Percentiles rank a stretch among this genome's conserved stretches.
These are phyloP conservation scores for Blastobotrys apis DNA, from an alignment of 1,139 yeast genomes.

Conservation along the genomic window DNA sequence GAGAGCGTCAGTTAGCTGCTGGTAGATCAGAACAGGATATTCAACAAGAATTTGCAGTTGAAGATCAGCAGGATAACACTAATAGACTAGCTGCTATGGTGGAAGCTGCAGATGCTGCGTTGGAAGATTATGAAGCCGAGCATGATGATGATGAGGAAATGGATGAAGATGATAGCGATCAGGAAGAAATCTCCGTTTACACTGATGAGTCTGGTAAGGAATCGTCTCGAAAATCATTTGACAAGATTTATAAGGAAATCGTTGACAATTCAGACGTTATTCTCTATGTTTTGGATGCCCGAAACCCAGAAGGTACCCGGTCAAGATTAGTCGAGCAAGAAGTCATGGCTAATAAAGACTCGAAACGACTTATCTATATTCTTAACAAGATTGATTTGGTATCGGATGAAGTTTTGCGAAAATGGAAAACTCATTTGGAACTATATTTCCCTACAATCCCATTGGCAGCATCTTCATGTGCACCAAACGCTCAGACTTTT, in stretches of 20 bases:
- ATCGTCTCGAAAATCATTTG: constrained; percentile 77
- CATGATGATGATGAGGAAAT: constrained; percentile 38
- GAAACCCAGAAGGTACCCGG: constrained; percentile 96
- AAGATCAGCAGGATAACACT: constrained; percentile 42
- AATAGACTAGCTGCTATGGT: constrained; percentile 78
- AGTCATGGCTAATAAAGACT: constrained; percentile 70
- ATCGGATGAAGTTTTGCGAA: constrained; percentile 75
- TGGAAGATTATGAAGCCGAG: constrained; percentile 48
- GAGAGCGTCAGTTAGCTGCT: constrained; percentile 44
- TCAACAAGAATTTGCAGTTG: constrained; percentile 40
- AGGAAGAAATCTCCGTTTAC: constrained; percentile 34
- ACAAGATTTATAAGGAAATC: constrained; percentile 69
- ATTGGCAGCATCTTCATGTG: constrained; percentile 49
- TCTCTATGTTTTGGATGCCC: constrained; percentile 88
- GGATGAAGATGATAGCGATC: constrained; percentile 34
- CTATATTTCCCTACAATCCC: constrained; percentile 91
- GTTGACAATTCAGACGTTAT: constrained; percentile 89
- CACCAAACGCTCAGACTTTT: constrained; percentile 62
- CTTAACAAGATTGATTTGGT: constrained; percentile 89
- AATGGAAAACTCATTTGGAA: constrained; percentile 79
- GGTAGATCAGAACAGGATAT: constrained; percentile 39
- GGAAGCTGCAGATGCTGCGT: constrained; percentile 84
- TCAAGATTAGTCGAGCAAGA: constrained; percentile 89
- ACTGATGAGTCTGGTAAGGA: constrained; percentile 44
- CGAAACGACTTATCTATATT: constrained; percentile 80